These are phyloP conservation scores for Rhizopogon roseolus DNA, from an alignment of 768 basidiomycete species.

Conservation along the genomic window DNA sequence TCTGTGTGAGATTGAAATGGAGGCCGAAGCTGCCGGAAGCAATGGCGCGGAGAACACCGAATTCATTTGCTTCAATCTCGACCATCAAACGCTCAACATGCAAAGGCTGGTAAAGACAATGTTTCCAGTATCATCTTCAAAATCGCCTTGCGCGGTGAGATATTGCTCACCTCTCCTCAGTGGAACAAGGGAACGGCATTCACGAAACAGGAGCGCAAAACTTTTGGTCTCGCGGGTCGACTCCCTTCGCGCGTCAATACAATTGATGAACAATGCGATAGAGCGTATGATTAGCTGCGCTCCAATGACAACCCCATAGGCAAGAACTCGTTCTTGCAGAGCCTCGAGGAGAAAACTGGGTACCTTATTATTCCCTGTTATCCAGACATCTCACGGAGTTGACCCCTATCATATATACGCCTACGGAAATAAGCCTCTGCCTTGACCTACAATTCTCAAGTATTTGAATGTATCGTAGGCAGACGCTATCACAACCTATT, in stretches of 20 bases:
- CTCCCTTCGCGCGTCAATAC: constrained; percentile 51
- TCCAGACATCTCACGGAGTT: constrained; percentile 55
- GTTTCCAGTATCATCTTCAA: constrained; percentile 16
- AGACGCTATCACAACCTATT: constrained; percentile 80
- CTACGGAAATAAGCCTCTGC: constrained; percentile 53
- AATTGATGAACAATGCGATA: constrained; percentile 70
- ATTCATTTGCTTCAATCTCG: neutral
- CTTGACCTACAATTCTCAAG: neutral
- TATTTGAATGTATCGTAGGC: constrained; percentile 37
- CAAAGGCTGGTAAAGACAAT: neutral
- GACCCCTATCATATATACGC: constrained; percentile 71
- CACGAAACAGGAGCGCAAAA: constrained; percentile 57
- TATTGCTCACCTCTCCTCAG: constrained; percentile 58
- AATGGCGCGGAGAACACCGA: constrained; percentile 17
- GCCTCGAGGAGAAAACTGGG: constrained; percentile 75
- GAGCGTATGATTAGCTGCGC: constrained; percentile 65
- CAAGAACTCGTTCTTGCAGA: constrained; percentile 77
- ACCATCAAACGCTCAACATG: neutral
- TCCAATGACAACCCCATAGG: constrained; percentile 33
- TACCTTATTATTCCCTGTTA: constrained; percentile 71
- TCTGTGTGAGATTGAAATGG: neutral
- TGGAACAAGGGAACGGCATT: constrained; percentile 85
- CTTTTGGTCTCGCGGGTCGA: constrained; percentile 56
- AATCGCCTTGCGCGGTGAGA: constrained; percentile 57
- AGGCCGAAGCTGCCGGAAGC: neutral